Evolutionary conservation across 2,329 filamentous ascomycete genomes (phyloP).

Genomic region (Apiospora malaysiana): DNA sequence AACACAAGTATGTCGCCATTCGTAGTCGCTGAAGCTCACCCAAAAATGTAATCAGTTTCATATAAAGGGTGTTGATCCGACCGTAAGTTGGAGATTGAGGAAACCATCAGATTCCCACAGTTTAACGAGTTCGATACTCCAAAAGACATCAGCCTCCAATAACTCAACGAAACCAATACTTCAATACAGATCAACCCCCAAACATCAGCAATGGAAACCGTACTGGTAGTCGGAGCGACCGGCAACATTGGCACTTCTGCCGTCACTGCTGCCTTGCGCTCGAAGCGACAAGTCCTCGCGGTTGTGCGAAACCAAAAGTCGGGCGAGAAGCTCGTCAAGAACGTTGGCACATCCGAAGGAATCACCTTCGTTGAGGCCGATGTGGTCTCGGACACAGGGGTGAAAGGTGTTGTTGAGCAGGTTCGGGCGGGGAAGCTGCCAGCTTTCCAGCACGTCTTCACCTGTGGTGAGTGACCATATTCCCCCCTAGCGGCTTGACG

Average conservation of each 20-base stretch:
- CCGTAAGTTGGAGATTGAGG: background rate
- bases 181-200: background rate
- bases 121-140: background rate
- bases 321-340: constrained; percentile 41
- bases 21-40: background rate
- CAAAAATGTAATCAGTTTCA: background rate
- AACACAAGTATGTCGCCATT: background rate
- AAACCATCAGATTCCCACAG: background rate
- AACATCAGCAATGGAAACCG: constrained; percentile 33
- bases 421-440: constrained; percentile 42
- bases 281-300: constrained; percentile 41
- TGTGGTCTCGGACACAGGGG: constrained; percentile 37
- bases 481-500: background rate
- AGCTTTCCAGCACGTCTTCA: constrained; percentile 46
- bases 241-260: constrained; percentile 46
- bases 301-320: constrained; percentile 43
- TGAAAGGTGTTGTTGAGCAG: constrained; percentile 42
- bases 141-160: background rate
- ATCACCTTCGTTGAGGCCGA: constrained; percentile 43
- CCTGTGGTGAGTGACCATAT: constrained; percentile 33
- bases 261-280: constrained; percentile 37
- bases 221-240: constrained; percentile 46
- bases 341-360: constrained; percentile 36
- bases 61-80: background rate
- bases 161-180: background rate